Evolutionary conservation across 441 rosid genomes (phyloP), one percentile per base, ranked within the genome.

Genomic region (Adansonia madagascariensis): DNA sequence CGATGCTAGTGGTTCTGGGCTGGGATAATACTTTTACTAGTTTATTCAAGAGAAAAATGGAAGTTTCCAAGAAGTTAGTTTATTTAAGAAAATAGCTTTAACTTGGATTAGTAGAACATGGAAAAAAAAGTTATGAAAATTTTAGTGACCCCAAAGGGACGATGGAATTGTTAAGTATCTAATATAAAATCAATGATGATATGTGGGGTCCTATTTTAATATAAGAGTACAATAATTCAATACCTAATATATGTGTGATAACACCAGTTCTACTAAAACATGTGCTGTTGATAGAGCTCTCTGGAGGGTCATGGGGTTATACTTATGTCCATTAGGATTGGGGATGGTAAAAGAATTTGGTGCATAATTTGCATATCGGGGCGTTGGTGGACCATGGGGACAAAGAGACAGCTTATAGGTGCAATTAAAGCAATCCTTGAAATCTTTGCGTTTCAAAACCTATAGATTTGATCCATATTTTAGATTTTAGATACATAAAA

Each of bases 31-130:
- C 6, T 15, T 10, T 57, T 18, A 1, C 8, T 35, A 35, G 39
- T 35, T 57, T 18, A 4, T 74, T 41, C 75, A n/a, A 4, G 8
- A 24, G 24, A 52, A 14, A 49, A 24, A 15, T 68, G 78, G 75
- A 79, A 74, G 71, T 69, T 68, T 75, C 78, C 56, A 7, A 15
- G 65, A 75, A 71, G 20, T 35, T 35, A 24, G 39, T 35, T 35
- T 4, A 1, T 35, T 2, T 35, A 35, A 35, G 39, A 41, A 17
- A 35, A 1, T 7, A 50, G 14, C 18, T 43, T 41, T n/a, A 68
- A 35, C 31, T 44, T 56, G 39, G 41, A 39, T 35, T 14, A 6
- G 0, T 0, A 24, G 27, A 24, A 24, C 27, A 24, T 24, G 27
- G 27, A 24, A 24, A 24, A 24, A 24, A 24, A 24, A 24, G 27